phyloP scores from a whole-genome alignment of 2,329 filamentous ascomycete genomes.

The Hypoxylon sp. region DNA sequence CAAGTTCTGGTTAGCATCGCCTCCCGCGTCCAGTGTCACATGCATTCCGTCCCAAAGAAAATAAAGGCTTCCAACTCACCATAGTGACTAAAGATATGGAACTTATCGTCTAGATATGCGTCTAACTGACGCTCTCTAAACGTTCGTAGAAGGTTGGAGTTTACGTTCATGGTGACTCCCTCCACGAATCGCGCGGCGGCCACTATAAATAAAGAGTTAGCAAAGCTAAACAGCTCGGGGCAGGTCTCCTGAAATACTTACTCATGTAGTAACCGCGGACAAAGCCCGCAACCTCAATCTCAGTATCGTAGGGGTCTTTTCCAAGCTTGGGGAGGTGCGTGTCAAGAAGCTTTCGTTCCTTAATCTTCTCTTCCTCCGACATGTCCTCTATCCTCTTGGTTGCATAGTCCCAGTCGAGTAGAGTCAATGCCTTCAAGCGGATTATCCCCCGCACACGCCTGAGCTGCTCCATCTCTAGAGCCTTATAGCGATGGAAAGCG shows the following conservation, averaged over 20 bases:
- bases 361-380: slow-evolving; percentile 63
- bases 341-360: slow-evolving; percentile 61
- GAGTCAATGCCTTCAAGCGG: slow-evolving; percentile 61
- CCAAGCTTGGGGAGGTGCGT: slow-evolving; percentile 65
- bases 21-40: background rate
- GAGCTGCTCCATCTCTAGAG: slow-evolving; percentile 63
- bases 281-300: slow-evolving; percentile 74
- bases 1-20: slow-evolving; percentile 17
- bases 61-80: slow-evolving; percentile 47
- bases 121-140: slow-evolving; percentile 48
- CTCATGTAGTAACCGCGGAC: slow-evolving; percentile 77
- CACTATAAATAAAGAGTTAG: slow-evolving; percentile 52
- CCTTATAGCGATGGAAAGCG: slow-evolving; percentile 62
- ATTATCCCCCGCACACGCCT: slow-evolving; percentile 64
- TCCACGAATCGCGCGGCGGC: slow-evolving; percentile 77
- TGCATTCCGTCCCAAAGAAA: background rate
- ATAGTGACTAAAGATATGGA: slow-evolving; percentile 46
- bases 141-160: slow-evolving; percentile 50
- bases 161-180: slow-evolving; percentile 55
- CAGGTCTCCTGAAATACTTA: slow-evolving; percentile 12
- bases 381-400: slow-evolving; percentile 55
- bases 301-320: slow-evolving; percentile 70
- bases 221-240: background rate
- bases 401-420: slow-evolving; percentile 56
- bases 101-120: slow-evolving; percentile 48